These are phyloP conservation scores for Xerocomus nothofagi DNA, from an alignment of 1,284 basidiomycete species.

Conservation along the genomic window DNA sequence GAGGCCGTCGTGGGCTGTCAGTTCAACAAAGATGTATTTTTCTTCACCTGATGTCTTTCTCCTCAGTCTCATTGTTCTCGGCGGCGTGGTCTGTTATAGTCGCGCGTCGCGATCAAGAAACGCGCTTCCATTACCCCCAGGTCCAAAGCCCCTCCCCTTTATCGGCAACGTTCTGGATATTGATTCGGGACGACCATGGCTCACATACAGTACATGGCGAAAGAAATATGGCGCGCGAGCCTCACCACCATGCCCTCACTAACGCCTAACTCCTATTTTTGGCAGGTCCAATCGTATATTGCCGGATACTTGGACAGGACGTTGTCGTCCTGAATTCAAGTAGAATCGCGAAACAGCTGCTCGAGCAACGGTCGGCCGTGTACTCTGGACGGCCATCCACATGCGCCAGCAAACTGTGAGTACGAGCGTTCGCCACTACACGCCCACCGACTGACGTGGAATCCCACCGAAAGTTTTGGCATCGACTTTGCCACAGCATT, in stretches of 20 bases:
- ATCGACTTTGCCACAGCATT: constrained; percentile 35
- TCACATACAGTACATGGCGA: constrained; percentile 29
- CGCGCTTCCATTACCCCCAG: constrained; percentile 33
- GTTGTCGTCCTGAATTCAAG: constrained; percentile 32
- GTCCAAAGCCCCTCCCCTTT: constrained; percentile 35
- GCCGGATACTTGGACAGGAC: constrained; percentile 25
- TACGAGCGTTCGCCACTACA: neutral
- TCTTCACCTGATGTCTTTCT: constrained; percentile 8
- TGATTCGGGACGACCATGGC: constrained; percentile 44
- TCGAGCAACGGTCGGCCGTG: constrained; percentile 31
- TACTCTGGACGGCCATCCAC: constrained; percentile 33
- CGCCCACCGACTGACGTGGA: neutral
- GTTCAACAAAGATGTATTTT: constrained; percentile 16
- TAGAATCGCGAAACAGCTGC: constrained; percentile 28
- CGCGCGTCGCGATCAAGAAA: constrained; percentile 9
- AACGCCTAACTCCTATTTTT: neutral
- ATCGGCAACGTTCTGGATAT: constrained; percentile 47
- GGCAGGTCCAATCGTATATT: constrained; percentile 32
- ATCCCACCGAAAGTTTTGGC: constrained; percentile 26
- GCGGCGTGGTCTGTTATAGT: constrained; percentile 11
- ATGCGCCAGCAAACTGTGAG: constrained; percentile 28
- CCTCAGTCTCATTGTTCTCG: constrained; percentile 15
- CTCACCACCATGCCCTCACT: neutral
- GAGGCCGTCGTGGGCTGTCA: neutral
- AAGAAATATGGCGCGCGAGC: constrained; percentile 28